Evolutionary conservation across 164 flowering plant species (phyloP), one percentile per base, ranked within the genome.

Genomic region (Umbellularia californica): DNA sequence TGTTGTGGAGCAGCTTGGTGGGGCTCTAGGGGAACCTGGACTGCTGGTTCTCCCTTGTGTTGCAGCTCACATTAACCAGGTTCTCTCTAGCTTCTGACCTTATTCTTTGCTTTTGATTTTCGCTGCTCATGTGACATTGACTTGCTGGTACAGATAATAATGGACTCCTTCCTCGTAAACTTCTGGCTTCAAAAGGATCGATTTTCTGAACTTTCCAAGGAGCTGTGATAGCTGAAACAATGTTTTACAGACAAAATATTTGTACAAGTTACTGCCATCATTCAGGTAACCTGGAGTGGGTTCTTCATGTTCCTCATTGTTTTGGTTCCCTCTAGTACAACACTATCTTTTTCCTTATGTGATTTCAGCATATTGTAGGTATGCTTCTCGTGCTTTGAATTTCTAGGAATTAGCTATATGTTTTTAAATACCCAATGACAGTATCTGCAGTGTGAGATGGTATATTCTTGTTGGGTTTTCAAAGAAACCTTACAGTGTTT

Each of bases 1-100:
- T 12, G 95, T 95, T 10, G 97, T 90, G 55, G 97, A 95, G 78
- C 94, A 91, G 82, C 95, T 95, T 55, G 88, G 89, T 71, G 97
- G 97, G 79, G 90, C 91, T 63, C 77, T 93, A 33, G 97, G 98
- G 63, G 93, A 88, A 86, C 81, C 97, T 63, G 97, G 97, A 70
- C 79, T 95, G 83, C 81, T 92, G 70, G 91, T 92, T 84, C 94
- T 95, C 81, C 98, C 98, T 62, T 92, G 97, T 79, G 92, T 95
- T 51, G 98, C 97, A 35, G 95, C 97, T 11, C 98, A 95, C 84
- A 69, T 95, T 73, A 87, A 79, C 83, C 98, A 92, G 98, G 98
- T 92, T 60, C 60, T 20, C 58, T 62, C n/a, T 69, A 33, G 20
- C 33, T 17, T 51, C 24, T 55, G 17, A 1, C n/a, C 20, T 20